phyloP scores from a whole-genome alignment of 2,329 filamentous ascomycete species.

The Leptodontidium sp. region DNA sequence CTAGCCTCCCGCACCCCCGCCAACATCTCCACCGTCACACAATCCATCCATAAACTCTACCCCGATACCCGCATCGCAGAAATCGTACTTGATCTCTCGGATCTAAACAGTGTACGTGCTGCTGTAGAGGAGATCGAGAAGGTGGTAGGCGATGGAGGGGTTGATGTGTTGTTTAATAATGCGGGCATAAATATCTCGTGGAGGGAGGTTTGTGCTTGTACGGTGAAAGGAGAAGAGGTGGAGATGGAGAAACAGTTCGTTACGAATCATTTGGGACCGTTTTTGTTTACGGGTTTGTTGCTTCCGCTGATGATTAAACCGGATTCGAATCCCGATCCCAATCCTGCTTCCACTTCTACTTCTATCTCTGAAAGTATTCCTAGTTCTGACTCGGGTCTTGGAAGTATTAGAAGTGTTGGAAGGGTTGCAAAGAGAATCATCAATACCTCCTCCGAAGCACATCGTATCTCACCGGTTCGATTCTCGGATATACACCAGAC shows the following conservation, averaged over 20 bases:
- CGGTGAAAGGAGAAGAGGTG: slow-evolving; percentile 45
- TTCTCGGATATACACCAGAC: slow-evolving; percentile 39
- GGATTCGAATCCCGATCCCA: neutral
- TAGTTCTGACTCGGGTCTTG: no score
- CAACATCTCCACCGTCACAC: slow-evolving; percentile 24
- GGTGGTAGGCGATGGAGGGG: slow-evolving; percentile 41
- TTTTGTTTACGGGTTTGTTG: slow-evolving; percentile 33
- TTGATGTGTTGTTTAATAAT: slow-evolving; percentile 49
- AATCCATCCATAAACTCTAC: slow-evolving; percentile 17
- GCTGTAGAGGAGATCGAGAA: slow-evolving; percentile 53
- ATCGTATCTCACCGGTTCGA: slow-evolving; percentile 43
- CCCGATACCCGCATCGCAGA: slow-evolving; percentile 17
- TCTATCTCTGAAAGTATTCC: no score
- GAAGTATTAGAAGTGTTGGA: no score
- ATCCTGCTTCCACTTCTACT: neutral
- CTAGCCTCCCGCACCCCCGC: slow-evolving; percentile 25
- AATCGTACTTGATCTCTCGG: slow-evolving; percentile 48
- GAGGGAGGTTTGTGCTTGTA: slow-evolving; percentile 20
- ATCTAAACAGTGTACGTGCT: slow-evolving; percentile 50
- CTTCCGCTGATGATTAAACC: slow-evolving; percentile 26
- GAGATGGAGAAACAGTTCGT: slow-evolving; percentile 42
- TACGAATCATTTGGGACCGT: slow-evolving; percentile 21
- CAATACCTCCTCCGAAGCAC: slow-evolving; percentile 34
- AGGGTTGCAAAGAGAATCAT: slow-evolving; percentile 21
- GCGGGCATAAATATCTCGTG: slow-evolving; percentile 51